Evolutionary conservation across 164 flowering plant species (phyloP), one percentile per base, ranked within the genome.

Genomic region (Tetracentron sinense): DNA sequence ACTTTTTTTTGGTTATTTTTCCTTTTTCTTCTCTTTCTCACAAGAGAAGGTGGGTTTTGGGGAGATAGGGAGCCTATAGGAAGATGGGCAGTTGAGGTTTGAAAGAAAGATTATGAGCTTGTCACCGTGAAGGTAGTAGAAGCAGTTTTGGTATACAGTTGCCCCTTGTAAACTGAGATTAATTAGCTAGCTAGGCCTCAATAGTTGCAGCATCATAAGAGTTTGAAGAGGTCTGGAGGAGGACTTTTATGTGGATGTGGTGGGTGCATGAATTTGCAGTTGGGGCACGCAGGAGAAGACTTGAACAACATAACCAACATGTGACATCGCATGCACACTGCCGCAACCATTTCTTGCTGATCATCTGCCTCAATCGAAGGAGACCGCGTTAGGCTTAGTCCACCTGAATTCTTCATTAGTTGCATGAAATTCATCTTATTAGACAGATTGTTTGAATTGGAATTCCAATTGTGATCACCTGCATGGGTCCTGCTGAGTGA

Each of bases 221-320:
- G 82, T 66, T 79, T 83, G 60, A 79, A 73, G 15, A 78, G 68
- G 42, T 64, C 42, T n/a, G n/a, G n/a, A 2, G 71, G 60, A 56
- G 77, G 60, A 67, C 46, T 73, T 58, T 82, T n/a, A n/a, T n/a
- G n/a, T n/a, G n/a, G 83, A 15, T 79, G 68, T 4, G 75, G 72
- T 27, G 91, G 81, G 74, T 92, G 84, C 84, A 88, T 61, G 78
- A 83, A 86, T 66, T 88, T 90, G 89, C 96, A 90, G 62, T 88
- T 90, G 1, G 98, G 98, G 68, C 98, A 92, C 6, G 83, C 29
- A 33, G 96, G 96, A 4, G 93, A 79, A 8, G 92, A 79, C 79
- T 84, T 88, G 81, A 85, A 85, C 8, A 92, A 74, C 85, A 92
- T 82, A 29, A 89, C 98, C 72, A 92, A 57, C 95, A 92, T 83